Percentiles rank a stretch among this genome's conserved stretches.
Evolutionary conservation across 148 eudicot genomes (phyloP).

Genomic region (Rhododendron griersonianum): DNA sequence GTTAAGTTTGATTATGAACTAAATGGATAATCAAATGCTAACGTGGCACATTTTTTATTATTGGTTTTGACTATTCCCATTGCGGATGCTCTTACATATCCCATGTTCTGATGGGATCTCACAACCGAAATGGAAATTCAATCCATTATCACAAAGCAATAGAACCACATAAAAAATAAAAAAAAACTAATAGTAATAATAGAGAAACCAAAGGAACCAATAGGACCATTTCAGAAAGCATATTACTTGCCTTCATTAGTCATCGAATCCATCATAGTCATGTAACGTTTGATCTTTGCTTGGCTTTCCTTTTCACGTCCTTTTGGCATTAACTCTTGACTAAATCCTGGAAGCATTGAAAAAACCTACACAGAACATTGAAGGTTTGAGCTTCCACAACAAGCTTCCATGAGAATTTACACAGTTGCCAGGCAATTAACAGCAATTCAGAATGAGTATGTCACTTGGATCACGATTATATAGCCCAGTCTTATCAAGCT

Average conservation of each 20-base stretch:
- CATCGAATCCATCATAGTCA: slow-evolving; percentile 99
- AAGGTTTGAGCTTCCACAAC: background rate
- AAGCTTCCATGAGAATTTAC: background rate
- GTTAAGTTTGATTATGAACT: no score
- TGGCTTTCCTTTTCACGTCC: slow-evolving; percentile 95
- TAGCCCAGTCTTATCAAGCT: background rate
- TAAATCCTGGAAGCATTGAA: slow-evolving; percentile 87
- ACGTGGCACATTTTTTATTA: no score
- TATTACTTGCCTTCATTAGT: slow-evolving; percentile 69
- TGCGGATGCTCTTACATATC: background rate
- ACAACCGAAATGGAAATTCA: background rate
- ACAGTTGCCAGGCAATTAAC: background rate
- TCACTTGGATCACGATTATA: background rate
- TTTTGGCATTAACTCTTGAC: slow-evolving; percentile 82
- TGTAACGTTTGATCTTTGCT: slow-evolving; percentile 83
- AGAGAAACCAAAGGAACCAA: background rate
- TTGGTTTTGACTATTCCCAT: no score
- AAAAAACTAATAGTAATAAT: background rate
- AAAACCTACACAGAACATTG: slow-evolving; percentile 53
- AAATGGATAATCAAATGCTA: no score
- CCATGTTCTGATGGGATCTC: background rate
- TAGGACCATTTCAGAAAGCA: background rate
- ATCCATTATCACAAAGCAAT: background rate
- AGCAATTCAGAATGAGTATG: slow-evolving; percentile 3
- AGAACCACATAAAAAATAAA: background rate